Evolutionary conservation across 257 asterid species (phyloP).

Genomic region (Verbena officinalis): DNA sequence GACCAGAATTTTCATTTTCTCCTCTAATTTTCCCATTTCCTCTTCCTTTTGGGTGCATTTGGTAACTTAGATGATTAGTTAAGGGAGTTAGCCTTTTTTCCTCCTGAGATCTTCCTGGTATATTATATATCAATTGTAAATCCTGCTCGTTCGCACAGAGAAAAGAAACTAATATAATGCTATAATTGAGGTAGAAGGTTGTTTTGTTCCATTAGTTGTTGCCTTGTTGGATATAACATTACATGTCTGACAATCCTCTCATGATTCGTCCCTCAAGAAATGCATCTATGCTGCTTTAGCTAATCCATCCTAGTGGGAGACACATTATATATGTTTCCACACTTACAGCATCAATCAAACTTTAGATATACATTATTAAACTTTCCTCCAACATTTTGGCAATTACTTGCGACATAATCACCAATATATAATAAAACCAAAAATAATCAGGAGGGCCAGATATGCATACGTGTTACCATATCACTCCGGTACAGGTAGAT

Average conservation of each 20-base stretch:
- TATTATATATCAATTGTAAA: background rate
- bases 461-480: background rate
- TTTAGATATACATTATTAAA: too few relatives aligned
- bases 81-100: background rate
- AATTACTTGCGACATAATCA: background rate
- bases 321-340: slow-evolving; percentile 5
- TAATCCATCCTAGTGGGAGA: slow-evolving; percentile 9
- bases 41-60: background rate
- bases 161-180: slow-evolving; percentile 4
- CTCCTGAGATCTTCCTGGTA: background rate
- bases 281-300: slow-evolving; percentile 5
- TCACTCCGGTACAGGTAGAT: background rate
- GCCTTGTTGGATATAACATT: slow-evolving; percentile 7
- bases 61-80: background rate
- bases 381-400: slow-evolving; percentile 5
- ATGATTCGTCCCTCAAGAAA: background rate
- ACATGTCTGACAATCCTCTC: background rate
- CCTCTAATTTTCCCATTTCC: too few relatives aligned
- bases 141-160: background rate
- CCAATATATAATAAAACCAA: background rate
- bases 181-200: background rate
- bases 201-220: background rate
- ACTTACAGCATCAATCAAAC: background rate
- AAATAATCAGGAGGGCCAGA: slow-evolving; percentile 11
- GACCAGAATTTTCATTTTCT: slow-evolving; percentile 8